Conservation (phyloP, 2,329 filamentous ascomycete species). For the Davidsoniella neocaledoniae region DNA sequence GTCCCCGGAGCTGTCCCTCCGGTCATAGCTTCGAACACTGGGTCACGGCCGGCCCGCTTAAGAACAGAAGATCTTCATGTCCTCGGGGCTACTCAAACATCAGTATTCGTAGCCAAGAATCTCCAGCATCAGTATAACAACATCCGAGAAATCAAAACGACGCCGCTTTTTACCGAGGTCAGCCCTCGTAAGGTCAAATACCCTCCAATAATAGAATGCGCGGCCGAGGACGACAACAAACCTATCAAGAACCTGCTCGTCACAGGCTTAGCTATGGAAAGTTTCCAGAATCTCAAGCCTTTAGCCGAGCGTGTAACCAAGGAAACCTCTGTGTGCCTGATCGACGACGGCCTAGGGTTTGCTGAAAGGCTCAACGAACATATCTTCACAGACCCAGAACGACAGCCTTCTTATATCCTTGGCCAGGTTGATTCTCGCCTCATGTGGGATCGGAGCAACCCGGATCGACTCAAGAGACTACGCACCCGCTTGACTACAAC, state of each 20-base stretch:
- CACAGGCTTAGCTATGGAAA: slow-evolving; percentile 39
- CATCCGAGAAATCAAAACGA: slow-evolving; percentile 10
- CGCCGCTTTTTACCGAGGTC: slow-evolving; percentile 8
- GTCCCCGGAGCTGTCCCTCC: slow-evolving; percentile 1
- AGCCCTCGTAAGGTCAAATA: slow-evolving; percentile 13
- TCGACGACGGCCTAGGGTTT: slow-evolving; percentile 71
- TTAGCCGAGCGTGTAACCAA: slow-evolving; percentile 50
- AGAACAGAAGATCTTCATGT: slow-evolving; percentile 5
- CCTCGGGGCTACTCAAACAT: slow-evolving; percentile 9
- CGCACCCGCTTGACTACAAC: slow-evolving; percentile 15
- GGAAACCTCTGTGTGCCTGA: slow-evolving; percentile 54
- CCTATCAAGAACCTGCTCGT: slow-evolving; percentile 58
- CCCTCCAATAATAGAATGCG: slow-evolving; percentile 9
- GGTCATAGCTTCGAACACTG: background rate
- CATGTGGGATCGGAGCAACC: slow-evolving; percentile 22
- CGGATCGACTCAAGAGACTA: slow-evolving; percentile 17
- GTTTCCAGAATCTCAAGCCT: slow-evolving; percentile 35
- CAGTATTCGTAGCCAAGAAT: slow-evolving; percentile 10
- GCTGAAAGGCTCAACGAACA: slow-evolving; percentile 58
- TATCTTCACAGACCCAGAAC: slow-evolving; percentile 49
- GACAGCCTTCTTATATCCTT: slow-evolving; percentile 59
- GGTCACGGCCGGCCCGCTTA: no score
- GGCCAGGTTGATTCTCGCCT: slow-evolving; percentile 41
- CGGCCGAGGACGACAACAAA: slow-evolving; percentile 21
- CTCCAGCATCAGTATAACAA: slow-evolving; percentile 13